Evolutionary conservation across 768 basidiomycete genomes (phyloP).

Genomic region (Candolleomyces eurysporus): DNA sequence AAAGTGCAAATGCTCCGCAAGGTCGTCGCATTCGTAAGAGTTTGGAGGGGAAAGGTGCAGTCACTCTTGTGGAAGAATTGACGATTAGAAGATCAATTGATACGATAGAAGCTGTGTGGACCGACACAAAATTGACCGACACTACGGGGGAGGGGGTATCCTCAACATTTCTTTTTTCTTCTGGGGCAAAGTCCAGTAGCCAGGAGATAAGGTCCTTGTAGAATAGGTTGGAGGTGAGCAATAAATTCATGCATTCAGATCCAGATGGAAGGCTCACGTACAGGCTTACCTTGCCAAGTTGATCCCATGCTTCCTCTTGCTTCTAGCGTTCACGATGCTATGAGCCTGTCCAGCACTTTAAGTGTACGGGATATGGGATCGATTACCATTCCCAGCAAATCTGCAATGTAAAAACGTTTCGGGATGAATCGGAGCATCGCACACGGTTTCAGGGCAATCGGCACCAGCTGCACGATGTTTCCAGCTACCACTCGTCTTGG

Average conservation of each 20-base stretch:
- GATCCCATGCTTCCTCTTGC: constrained; percentile 23
- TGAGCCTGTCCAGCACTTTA: neutral
- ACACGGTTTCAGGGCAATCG: neutral
- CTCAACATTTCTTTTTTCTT: constrained; percentile 25
- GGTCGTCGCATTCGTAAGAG: constrained; percentile 24
- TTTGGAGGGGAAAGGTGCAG: constrained; percentile 5
- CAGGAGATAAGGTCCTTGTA: constrained; percentile 48
- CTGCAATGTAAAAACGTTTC: neutral
- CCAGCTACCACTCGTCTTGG: neutral
- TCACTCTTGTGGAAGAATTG: neutral
- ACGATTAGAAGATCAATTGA: neutral
- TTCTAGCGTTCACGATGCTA: constrained; percentile 24
- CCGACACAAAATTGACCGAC: constrained; percentile 35
- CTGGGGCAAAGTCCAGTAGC: constrained; percentile 38
- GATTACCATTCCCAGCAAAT: neutral
- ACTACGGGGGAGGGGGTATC: constrained; percentile 26
- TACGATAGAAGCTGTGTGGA: constrained; percentile 40
- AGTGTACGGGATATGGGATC: neutral
- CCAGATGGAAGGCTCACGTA: constrained; percentile 12
- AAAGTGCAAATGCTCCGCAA: constrained; percentile 29
- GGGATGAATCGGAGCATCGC: neutral
- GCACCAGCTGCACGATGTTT: neutral
- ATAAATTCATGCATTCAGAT: too few relatives aligned
- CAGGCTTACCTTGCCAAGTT: constrained; percentile 31
- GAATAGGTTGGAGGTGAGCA: neutral